Evolutionary conservation across 2,329 filamentous ascomycete genomes (phyloP), one percentile per base, ranked within the genome.

Genomic region (Alternaria alternata): DNA sequence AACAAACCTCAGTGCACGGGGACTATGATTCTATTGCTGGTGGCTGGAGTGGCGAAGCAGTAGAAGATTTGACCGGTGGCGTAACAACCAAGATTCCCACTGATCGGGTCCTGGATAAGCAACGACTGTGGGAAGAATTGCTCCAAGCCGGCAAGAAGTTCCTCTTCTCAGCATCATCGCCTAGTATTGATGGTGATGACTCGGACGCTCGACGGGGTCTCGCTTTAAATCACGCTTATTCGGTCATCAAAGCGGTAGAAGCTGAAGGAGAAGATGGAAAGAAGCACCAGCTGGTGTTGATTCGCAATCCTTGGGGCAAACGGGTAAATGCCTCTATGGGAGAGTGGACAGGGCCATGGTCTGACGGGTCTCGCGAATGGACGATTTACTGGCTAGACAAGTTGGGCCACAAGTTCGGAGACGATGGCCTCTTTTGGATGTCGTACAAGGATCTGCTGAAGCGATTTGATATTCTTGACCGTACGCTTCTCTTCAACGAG

Each of bases 41-140:
- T 5, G 91, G 91, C 0, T 74, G 87, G 87, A 70, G 70, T 28
- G 89, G 84, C 73, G 84, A 78, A 62, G 79, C 69, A 5, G 81
- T 87, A 18, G 86, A 88, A 67, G 86, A 88, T 66, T 70, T 87
- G 48, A 87, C 86, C 0, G 90, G 89, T 3, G 90, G 90, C 16
- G 88, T 92, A 5, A 91, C 89, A 0, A 89, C 87, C 0, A 88
- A 90, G 70, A 79, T 93, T 26, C 81, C 89, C 51, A 87, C 87
- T 0, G 86, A 87, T 3, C 88, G 92, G 67, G 89, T 93, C 26
- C 82, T 93, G 7, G 89, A 94, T 72, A 89, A 90, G 57, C 89
- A 96, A 51, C 84, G 86, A 12, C 93, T 96, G 70, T 96, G 93
- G 93, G 85, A 94, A 38, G 91, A 96, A 73, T 83, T 96, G 22